Conservation (phyloP, 352 stramenopile species). For the Globisporangium abappressorium region DNA sequence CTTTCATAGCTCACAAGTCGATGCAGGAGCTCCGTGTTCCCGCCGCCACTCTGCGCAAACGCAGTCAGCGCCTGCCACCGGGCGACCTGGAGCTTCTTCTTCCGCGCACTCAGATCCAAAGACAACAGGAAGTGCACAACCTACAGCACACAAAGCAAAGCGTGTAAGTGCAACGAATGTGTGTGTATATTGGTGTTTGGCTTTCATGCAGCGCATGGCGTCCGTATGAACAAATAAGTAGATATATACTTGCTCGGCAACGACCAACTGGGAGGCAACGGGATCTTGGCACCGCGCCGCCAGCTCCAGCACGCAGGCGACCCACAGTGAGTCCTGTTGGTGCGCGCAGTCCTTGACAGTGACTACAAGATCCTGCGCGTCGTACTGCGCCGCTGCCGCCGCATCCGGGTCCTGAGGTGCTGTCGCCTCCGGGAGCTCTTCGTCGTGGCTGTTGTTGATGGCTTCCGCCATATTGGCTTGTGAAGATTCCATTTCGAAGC, state of each 20-base stretch:
- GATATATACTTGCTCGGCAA: constrained; percentile 4
- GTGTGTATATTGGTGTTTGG: neutral
- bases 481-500: neutral
- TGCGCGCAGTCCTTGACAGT: neutral
- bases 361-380: neutral
- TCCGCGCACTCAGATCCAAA: constrained; percentile 7
- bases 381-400: neutral
- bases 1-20: neutral
- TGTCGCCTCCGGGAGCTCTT: neutral
- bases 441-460: neutral
- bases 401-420: neutral
- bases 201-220: neutral
- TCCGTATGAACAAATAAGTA: neutral
- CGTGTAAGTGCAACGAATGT: neutral
- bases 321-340: constrained; percentile 7
- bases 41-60: constrained; percentile 3
- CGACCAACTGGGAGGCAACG: neutral
- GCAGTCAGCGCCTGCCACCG: constrained; percentile 19
- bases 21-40: neutral
- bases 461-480: neutral
- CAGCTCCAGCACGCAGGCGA: constrained; percentile 13
- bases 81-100: constrained; percentile 19
- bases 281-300: constrained; percentile 5
- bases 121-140: neutral
- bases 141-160: constrained; percentile 1